Percentiles rank a stretch among this genome's conserved stretches.
Conservation (phyloP, 139 green algal species). For the Penium margaritaceum region DNA sequence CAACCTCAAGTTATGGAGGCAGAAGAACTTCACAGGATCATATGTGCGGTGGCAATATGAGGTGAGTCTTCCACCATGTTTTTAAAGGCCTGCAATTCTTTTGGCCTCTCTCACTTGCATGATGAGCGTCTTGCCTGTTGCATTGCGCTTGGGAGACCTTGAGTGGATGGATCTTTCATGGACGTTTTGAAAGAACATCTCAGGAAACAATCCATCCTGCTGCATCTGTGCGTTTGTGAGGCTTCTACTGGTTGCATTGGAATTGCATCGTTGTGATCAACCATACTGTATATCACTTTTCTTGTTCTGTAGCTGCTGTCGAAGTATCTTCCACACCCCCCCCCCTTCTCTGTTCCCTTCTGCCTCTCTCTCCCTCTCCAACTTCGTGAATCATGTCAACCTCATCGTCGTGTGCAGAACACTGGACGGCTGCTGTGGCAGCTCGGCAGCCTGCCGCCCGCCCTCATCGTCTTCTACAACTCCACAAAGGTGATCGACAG, state of each 20-base stretch:
- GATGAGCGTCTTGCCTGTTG: not conserved
- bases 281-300: not conserved
- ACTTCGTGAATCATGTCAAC: not conserved
- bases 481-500: not conserved
- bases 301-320: too few species aligned
- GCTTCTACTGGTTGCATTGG: too few species aligned
- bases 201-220: too few species aligned
- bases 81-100: not conserved
- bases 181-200: too few species aligned
- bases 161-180: too few species aligned
- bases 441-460: slow-evolving; percentile 22
- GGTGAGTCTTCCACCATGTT: not conserved
- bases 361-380: not conserved
- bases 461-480: slow-evolving; percentile 19
- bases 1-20: slow-evolving; percentile 20
- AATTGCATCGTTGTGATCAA: too few species aligned
- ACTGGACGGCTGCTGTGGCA: slow-evolving; percentile 16
- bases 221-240: too few species aligned
- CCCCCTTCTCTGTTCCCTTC: not conserved
- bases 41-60: slow-evolving; percentile 19
- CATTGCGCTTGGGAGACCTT: too few species aligned
- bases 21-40: slow-evolving; percentile 10
- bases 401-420: slow-evolving; percentile 4
- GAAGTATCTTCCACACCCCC: too few species aligned
- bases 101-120: not conserved